A percentile compares a stretch with the other conserved stretches of the same genome.
These are phyloP conservation scores for Mycena vitilis DNA, from an alignment of 768 basidiomycete species.

Conservation along the genomic window DNA sequence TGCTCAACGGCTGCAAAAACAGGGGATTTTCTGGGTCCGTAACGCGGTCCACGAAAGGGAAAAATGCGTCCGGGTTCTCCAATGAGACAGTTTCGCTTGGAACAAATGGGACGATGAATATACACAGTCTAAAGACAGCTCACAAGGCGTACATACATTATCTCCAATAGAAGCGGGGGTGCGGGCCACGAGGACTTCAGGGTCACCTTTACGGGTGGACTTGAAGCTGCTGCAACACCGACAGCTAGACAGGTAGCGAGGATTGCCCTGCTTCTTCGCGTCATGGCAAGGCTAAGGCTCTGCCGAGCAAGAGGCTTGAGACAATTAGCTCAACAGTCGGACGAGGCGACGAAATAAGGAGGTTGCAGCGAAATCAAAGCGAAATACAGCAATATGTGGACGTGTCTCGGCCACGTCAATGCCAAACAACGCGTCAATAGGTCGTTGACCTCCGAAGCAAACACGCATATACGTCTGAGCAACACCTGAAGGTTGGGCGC, in stretches of 20 bases:
- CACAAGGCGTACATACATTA: conserved; percentile 59
- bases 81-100: conserved; percentile 83
- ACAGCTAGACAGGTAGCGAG: conserved; percentile 14
- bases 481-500: neutral
- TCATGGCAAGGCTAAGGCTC: conserved; percentile 25
- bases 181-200: conserved; percentile 76
- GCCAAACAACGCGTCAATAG: conserved; percentile 14
- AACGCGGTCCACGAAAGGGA: conserved; percentile 77
- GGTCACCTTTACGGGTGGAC: conserved; percentile 68
- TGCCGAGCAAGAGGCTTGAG: neutral
- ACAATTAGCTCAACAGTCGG: neutral
- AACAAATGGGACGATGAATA: conserved; percentile 9
- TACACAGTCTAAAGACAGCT: neutral
- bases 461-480: neutral
- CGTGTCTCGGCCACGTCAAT: neutral
- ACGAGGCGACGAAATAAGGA: neutral
- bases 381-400: too few species aligned
- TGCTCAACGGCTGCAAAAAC: conserved; percentile 48
- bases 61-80: conserved; percentile 80
- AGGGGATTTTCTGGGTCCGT: conserved; percentile 61
- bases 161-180: conserved; percentile 71
- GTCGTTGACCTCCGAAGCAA: neutral
- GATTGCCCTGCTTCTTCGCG: conserved; percentile 15
- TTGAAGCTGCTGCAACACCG: conserved; percentile 29
- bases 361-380: too few species aligned